These are phyloP conservation scores for Balamuthia mandrillaris DNA, from an alignment of 208 protist genomes.

Conservation along the genomic window DNA sequence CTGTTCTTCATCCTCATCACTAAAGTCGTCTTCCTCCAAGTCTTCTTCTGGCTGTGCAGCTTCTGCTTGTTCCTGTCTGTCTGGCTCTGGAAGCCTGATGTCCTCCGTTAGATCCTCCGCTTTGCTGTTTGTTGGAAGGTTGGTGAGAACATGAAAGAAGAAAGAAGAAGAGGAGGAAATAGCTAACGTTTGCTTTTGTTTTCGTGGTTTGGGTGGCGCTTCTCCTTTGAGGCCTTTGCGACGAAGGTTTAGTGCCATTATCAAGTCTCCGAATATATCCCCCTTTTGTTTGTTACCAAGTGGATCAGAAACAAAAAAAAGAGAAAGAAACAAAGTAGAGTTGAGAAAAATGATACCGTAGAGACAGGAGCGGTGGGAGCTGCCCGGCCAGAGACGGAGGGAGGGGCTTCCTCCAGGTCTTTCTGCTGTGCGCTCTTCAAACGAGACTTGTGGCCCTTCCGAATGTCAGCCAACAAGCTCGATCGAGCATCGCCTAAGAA, in stretches of 20 bases:
- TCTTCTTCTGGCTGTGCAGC: too few relatives aligned
- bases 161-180: too few relatives aligned
- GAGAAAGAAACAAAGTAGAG: neutral
- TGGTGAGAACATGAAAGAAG: too few relatives aligned
- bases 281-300: too few relatives aligned
- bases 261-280: conserved; percentile 1
- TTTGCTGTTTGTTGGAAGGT: too few relatives aligned
- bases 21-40: too few relatives aligned
- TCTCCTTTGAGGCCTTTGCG: neutral
- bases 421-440: conserved; percentile 21
- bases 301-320: neutral
- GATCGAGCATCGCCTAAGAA: neutral
- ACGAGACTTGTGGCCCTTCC: conserved; percentile 32
- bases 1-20: too few relatives aligned
- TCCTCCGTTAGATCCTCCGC: too few relatives aligned
- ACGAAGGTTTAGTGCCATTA: neutral
- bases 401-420: neutral
- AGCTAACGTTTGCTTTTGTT: neutral
- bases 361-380: neutral
- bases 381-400: neutral
- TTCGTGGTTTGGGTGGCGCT: neutral
- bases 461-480: conserved; percentile 42
- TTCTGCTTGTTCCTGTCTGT: too few relatives aligned
- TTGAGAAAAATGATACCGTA: neutral
- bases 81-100: too few relatives aligned